Percentiles rank a stretch among this genome's conserved stretches.
These are phyloP conservation scores for Stentor roeselii DNA, from an alignment of 73 alveolate genomes.

Conservation along the genomic window DNA sequence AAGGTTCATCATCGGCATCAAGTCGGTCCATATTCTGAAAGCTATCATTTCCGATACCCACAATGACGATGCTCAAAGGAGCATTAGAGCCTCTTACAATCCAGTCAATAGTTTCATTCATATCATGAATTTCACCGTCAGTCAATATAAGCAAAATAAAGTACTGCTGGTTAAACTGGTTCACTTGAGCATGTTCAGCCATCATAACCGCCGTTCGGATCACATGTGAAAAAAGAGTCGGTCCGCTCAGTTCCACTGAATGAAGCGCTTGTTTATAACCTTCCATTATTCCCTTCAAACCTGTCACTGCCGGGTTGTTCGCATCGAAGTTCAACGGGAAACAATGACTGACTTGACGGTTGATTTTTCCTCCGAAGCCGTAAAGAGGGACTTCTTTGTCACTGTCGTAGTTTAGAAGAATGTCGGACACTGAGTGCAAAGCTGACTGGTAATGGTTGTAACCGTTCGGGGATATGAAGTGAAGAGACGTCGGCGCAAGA, in stretches of 20 bases:
- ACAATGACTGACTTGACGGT: slow-evolving; percentile 49
- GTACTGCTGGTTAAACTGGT: slow-evolving; percentile 28
- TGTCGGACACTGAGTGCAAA: slow-evolving; percentile 67
- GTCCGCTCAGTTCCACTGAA: slow-evolving; percentile 48
- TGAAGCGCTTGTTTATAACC: slow-evolving; percentile 47
- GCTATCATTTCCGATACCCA: slow-evolving; percentile 64
- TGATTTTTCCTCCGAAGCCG: slow-evolving; percentile 75
- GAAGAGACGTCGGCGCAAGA: slow-evolving; percentile 19
- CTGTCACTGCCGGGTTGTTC: slow-evolving; percentile 51
- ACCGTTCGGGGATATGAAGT: slow-evolving; percentile 19
- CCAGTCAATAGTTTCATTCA: slow-evolving; percentile 33
- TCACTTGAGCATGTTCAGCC: slow-evolving; percentile 21
- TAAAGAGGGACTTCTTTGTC: slow-evolving; percentile 78
- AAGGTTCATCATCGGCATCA: slow-evolving; percentile 53
- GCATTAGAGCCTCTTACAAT: slow-evolving; percentile 21
- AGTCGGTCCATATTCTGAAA: slow-evolving; percentile 58
- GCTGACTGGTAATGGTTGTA: slow-evolving; percentile 70
- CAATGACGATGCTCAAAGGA: slow-evolving; percentile 34
- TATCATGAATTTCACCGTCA: slow-evolving; percentile 43
- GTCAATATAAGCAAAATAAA: slow-evolving; percentile 33
- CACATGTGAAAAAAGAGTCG: slow-evolving; percentile 63
- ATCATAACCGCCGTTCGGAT: slow-evolving; percentile 14
- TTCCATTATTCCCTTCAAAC: slow-evolving; percentile 49
- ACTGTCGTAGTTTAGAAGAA: slow-evolving; percentile 61
- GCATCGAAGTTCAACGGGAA: slow-evolving; percentile 57